Evolutionary conservation across 345 rosid species (phyloP).

Genomic region (Arabis hirsuta): DNA sequence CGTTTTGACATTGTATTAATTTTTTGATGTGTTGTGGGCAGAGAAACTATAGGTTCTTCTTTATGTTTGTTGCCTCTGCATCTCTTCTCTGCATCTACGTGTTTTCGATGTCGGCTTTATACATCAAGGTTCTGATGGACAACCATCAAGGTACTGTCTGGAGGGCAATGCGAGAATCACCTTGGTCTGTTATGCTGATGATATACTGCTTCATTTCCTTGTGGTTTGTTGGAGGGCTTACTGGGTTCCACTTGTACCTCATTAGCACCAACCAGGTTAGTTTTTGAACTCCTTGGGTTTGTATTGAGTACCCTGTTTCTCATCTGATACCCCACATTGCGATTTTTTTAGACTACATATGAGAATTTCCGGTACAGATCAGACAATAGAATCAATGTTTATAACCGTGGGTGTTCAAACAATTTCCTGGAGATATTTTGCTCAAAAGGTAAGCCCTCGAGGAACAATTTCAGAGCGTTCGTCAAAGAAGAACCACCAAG

Average conservation of each 20-base stretch:
- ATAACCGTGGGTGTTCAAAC: slow-evolving; percentile 58
- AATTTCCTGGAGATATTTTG: slow-evolving; percentile 83
- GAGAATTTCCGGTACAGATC: slow-evolving; percentile 92
- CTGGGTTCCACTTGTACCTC: slow-evolving; percentile 93
- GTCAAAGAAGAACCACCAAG: slow-evolving; percentile 63
- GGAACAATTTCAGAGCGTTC: slow-evolving; percentile 72
- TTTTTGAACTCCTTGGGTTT: slow-evolving; percentile 12
- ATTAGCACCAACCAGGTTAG: slow-evolving; percentile 90
- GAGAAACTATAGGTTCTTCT: slow-evolving; percentile 98
- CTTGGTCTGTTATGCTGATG: slow-evolving; percentile 82
- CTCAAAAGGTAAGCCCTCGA: slow-evolving; percentile 72
- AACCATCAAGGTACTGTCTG: slow-evolving; percentile 67
- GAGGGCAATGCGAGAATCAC: slow-evolving; percentile 91
- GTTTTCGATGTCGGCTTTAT: slow-evolving; percentile 78
- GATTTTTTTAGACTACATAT: slow-evolving; percentile 73
- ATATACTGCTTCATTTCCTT: slow-evolving; percentile 78
- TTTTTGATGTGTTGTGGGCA: slow-evolving; percentile 51
- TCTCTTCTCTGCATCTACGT: slow-evolving; percentile 91
- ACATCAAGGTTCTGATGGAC: slow-evolving; percentile 86
- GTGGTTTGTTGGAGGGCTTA: slow-evolving; percentile 98
- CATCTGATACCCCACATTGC: slow-evolving; percentile 5
- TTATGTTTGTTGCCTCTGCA: slow-evolving; percentile 89
- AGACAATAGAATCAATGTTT: slow-evolving; percentile 68
- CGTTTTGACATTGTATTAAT: neutral
- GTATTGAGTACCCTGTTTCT: neutral